Evolutionary conservation across 2,329 filamentous ascomycete species (phyloP), one percentile per base, ranked within the genome.

Genomic region (Neonectria magnoliae): DNA sequence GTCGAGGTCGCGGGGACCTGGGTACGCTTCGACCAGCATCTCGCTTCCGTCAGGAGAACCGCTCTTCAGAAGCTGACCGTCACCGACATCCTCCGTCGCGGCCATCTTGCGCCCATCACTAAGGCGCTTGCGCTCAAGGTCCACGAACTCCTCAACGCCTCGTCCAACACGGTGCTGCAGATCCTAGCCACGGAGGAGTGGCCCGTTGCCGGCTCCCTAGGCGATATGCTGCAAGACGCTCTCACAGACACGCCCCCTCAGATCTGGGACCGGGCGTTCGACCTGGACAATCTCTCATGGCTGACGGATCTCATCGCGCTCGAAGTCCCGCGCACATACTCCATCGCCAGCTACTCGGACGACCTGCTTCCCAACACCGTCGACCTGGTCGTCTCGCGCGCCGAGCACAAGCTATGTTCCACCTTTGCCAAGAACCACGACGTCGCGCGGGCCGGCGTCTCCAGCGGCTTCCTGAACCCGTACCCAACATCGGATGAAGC

Each of bases 391-490:
- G 78, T 87, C 31, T 85, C 84, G 1, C 79, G 85, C 1, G 82
- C 84, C 0, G 83, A 86, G 52, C 85, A 84, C 70, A 80, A 83
- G 18, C 74, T 86, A 0, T 83, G 80, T 51, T 75, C 80, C 0
- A 81, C 79, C 0, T 82, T 84, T 58, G 73, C 80, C 0, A 76
- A 77, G 2, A 68, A 73, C 2, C 66, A 75, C 1, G 68, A 76
- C 0, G 58, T 79, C 16, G 68, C 70, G 1, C 79, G 83, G 2
- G 78, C 81, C 6, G 85, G 84, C 10, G 84, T 87, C 1, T 82
- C 82, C 16, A 87, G 84, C 60, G 83, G 83, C 5, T 87, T 86
- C 69, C 77, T 87, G n/a, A 87, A 87, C 57, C 85, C 84, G 0
- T 44, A 54, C 5, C 66, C 63, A 0, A 18, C 74, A 73, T n/a